Evolutionary conservation across 2,329 filamentous ascomycete species (phyloP).

Genomic region (Cercospora zeina): DNA sequence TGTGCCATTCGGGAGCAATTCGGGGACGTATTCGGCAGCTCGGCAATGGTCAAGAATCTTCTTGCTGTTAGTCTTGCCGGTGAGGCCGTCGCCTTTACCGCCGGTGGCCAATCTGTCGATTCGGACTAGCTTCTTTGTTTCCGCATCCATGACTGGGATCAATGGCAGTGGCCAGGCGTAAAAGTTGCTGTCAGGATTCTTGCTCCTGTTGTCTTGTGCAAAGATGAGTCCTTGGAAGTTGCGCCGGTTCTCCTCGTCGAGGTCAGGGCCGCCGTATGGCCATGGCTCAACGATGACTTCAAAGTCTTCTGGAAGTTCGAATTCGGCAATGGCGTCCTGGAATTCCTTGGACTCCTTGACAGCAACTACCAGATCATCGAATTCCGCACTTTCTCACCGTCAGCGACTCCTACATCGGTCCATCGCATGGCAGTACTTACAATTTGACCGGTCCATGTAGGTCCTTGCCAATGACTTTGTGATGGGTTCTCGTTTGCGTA

Average conservation of each 20-base stretch:
- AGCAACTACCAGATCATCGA: constrained; percentile 50
- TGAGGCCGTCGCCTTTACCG: constrained; percentile 32
- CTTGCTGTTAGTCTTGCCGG: constrained; percentile 45
- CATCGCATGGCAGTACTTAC: constrained; percentile 24
- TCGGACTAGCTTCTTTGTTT: constrained; percentile 35
- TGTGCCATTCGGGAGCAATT: constrained; percentile 43
- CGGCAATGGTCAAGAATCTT: constrained; percentile 52
- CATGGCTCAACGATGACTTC: constrained; percentile 39
- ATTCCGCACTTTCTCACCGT: constrained; percentile 45
- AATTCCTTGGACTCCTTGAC: constrained; percentile 50
- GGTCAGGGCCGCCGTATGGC: constrained; percentile 38
- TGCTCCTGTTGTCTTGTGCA: constrained; percentile 39
- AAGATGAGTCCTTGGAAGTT: constrained; percentile 40
- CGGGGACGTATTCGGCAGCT: constrained; percentile 52
- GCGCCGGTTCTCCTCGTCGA: constrained; percentile 34
- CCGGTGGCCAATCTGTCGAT: constrained; percentile 40
- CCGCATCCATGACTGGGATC: constrained; percentile 38
- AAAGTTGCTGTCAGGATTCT: constrained; percentile 46
- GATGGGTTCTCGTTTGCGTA: constrained; percentile 30
- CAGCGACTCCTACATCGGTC: neutral
- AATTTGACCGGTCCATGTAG: constrained; percentile 35
- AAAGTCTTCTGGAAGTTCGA: constrained; percentile 36
- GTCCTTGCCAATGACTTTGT: constrained; percentile 37
- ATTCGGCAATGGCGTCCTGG: constrained; percentile 34
- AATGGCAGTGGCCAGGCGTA: constrained; percentile 40